Percentiles rank a stretch among this genome's conserved stretches.
Evolutionary conservation across 495 filamentous ascomycete genomes (phyloP).

Genomic region (Chaetomium tenue): DNA sequence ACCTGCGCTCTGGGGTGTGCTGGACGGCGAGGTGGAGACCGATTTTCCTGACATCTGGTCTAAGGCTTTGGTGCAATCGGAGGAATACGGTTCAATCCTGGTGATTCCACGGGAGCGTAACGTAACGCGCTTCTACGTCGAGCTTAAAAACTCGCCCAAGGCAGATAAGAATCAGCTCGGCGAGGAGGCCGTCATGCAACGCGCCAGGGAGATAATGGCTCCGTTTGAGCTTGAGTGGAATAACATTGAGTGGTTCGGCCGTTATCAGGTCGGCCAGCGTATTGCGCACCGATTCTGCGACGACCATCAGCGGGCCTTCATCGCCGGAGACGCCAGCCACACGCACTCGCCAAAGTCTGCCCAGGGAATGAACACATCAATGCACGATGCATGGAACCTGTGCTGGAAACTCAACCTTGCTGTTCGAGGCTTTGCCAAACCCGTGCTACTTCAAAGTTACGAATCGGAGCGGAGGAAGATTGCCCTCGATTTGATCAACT

Average conservation of each 20-base stretch:
- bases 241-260: constrained; percentile 59
- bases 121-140: constrained; percentile 67
- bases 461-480: constrained; percentile 60
- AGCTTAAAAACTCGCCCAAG: constrained; percentile 56
- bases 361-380: constrained; percentile 76
- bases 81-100: constrained; percentile 61
- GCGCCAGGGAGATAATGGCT: constrained; percentile 61
- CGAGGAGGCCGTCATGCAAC: constrained; percentile 64
- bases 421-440: constrained; percentile 55
- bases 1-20: constrained; percentile 67
- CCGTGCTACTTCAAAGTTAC: constrained; percentile 61
- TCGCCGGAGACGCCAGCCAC: constrained; percentile 74
- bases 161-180: constrained; percentile 48
- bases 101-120: constrained; percentile 67
- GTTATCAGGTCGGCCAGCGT: constrained; percentile 65
- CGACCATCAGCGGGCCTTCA: constrained; percentile 56
- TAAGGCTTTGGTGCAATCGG: constrained; percentile 60
- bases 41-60: constrained; percentile 71
- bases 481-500: constrained; percentile 63
- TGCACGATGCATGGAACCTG: constrained; percentile 76
- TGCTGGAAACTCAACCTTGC: constrained; percentile 71
- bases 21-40: constrained; percentile 65
- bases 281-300: constrained; percentile 60
- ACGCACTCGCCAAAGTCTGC: constrained; percentile 75
- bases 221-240: constrained; percentile 62